Base-by-base conservation (phyloP, 2,329 filamentous ascomycete genomes). In the Pleurostoma richardsiae region DNA sequence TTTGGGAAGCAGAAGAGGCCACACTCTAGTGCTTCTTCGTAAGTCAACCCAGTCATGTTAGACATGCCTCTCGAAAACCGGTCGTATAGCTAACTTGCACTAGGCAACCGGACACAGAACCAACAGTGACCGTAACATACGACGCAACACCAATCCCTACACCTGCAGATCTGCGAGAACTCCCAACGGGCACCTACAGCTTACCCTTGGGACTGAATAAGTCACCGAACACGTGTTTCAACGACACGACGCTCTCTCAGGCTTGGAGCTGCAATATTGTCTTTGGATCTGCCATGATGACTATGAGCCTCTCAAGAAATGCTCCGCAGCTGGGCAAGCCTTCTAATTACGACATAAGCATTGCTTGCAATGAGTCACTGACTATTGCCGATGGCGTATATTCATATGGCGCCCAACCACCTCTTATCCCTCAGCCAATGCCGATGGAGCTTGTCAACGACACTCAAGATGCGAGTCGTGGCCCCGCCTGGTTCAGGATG, bases 201-300 rank as follows among this genome's bases (percentile, higher is more conserved):
- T 60, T 88, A n/a, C 76, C 80, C 4, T 64, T 82, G 4, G 66
- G 72, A 41, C 66, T 74, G 3, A 72, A 70, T 45, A 69, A 72
- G 45, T 67, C 69, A 3, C 74, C 79, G 11, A 73, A 69, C 39
- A 69, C 72, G 0, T 88, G 85, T 58, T 71, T 88, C 49, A 70
- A 71, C 30, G 71, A 84, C 47, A 68, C 73, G 1, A 69, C 62
- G 1, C 75, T 83, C 54, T 66, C 70, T n/a, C 62, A 71, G 43
- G 77, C 83, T 1, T 88, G 85, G 85, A 78, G 71, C 49, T 88
- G 85, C 59, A 70, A 77, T 10, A 68, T 85, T 30, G 65, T 69
- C 2, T 68, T 69, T 41, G 65, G 65, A 5, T 64, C 70, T 40
- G 61, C 66, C 2, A 52, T 52, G 8, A 45, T 65, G 51, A 50